Percentiles rank a stretch among this genome's conserved stretches.
phyloP scores from a whole-genome alignment of 192 early-diverging fungal species.

The Backusella mclennaniae region DNA sequence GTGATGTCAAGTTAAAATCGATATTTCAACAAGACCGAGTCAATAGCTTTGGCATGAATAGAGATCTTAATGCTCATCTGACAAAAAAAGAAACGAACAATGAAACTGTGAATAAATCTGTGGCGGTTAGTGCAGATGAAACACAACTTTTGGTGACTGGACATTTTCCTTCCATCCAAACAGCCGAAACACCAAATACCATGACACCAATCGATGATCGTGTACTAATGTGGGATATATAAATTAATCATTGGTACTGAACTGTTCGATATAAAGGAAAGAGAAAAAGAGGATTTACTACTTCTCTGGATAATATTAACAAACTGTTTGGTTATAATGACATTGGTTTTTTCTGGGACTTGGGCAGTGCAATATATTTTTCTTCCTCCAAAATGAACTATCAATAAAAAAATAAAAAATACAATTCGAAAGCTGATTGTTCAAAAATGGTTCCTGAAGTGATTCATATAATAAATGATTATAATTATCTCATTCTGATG shows the following conservation, averaged over 20 bases:
- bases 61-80: constrained; percentile 53
- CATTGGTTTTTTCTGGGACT: not conserved
- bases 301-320: not conserved
- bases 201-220: constrained; percentile 10
- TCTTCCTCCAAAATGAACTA: not conserved
- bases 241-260: not conserved
- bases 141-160: not conserved
- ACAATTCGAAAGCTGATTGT: not conserved
- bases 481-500: not conserved
- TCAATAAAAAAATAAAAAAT: not conserved
- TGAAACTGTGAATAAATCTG: not conserved
- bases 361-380: not conserved
- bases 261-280: not conserved
- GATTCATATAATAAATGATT: not conserved
- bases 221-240: not conserved
- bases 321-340: not conserved
- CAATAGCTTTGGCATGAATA: constrained; percentile 63
- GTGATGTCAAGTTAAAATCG: constrained; percentile 47
- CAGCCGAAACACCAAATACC: constrained; percentile 21
- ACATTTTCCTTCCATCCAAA: not conserved
- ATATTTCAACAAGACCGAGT: constrained; percentile 52
- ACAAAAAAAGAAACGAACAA: constrained; percentile 35
- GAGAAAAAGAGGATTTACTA: not conserved
- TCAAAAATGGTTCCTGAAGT: not conserved
- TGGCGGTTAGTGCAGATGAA: not conserved